Evolutionary conservation across 768 basidiomycete genomes (phyloP).

Genomic region (Suillus cothurnatus): DNA sequence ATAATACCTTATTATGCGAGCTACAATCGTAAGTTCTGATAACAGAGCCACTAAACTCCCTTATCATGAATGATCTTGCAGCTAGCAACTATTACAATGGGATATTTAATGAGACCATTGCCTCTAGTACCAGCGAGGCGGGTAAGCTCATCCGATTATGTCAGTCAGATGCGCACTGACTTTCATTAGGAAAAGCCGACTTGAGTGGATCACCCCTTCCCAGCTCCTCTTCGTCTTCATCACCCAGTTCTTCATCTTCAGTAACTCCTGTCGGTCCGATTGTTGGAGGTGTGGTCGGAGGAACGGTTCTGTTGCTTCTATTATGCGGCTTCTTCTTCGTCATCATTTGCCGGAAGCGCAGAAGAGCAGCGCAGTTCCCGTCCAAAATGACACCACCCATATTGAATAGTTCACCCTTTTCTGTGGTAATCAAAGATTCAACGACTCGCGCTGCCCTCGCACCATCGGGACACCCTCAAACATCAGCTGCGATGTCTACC

Average conservation of each 20-base stretch:
- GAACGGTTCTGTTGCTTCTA: slow-evolving; percentile 16
- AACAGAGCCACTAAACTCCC: not conserved
- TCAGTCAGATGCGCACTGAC: not conserved
- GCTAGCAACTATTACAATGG: slow-evolving; percentile 21
- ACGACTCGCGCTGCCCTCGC: slow-evolving; percentile 2
- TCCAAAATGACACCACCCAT: not conserved
- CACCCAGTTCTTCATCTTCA: slow-evolving; percentile 11
- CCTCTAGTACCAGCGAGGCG: slow-evolving; percentile 6
- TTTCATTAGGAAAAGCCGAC: slow-evolving; percentile 13
- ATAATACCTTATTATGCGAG: slow-evolving; percentile 30
- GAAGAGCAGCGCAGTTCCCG: not conserved
- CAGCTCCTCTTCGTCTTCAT: slow-evolving; percentile 5
- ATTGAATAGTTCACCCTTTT: not conserved
- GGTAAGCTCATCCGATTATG: slow-evolving; percentile 12
- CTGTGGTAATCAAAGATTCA: slow-evolving; percentile 4
- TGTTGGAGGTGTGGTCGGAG: slow-evolving; percentile 27
- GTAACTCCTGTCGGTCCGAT: slow-evolving; percentile 16
- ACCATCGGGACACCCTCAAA: slow-evolving; percentile 1
- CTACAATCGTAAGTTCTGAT: slow-evolving; percentile 23
- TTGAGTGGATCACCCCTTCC: slow-evolving; percentile 19
- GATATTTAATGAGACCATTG: slow-evolving; percentile 19
- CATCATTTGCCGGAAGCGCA: slow-evolving; percentile 16
- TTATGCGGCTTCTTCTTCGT: slow-evolving; percentile 17
- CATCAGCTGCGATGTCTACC: slow-evolving; percentile 2
- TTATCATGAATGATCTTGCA: slow-evolving; percentile 13